Percentiles rank a stretch among this genome's conserved stretches.
phyloP scores from a whole-genome alignment of 139 green algal species.

The Zygnema circumcarinatum region DNA sequence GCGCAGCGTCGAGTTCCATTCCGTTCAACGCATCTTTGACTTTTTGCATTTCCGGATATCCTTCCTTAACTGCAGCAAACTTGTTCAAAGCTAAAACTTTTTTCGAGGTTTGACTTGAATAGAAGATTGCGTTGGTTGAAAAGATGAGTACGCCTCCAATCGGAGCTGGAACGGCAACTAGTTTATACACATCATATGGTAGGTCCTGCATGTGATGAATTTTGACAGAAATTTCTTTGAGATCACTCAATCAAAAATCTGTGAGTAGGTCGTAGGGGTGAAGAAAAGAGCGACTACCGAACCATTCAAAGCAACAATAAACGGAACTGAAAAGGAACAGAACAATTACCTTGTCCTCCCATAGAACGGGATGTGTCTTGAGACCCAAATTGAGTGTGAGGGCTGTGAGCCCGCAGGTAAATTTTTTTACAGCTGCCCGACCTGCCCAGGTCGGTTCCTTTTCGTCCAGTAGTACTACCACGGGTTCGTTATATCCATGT shows the following conservation, averaged over 20 bases:
- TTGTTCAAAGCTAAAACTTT: slow-evolving; percentile 67
- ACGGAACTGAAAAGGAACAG: too few species aligned
- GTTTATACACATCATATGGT: slow-evolving; percentile 74
- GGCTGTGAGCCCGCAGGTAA: slow-evolving; percentile 80
- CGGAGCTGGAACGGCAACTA: slow-evolving; percentile 73
- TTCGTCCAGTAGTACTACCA: slow-evolving; percentile 85
- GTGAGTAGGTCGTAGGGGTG: too few species aligned
- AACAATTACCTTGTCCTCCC: slow-evolving; percentile 55
- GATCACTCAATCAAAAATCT: too few species aligned
- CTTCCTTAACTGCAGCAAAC: neutral
- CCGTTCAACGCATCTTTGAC: neutral
- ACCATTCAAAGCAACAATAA: too few species aligned
- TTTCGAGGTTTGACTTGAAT: slow-evolving; percentile 75
- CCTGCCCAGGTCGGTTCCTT: slow-evolving; percentile 82
- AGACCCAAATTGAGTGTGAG: slow-evolving; percentile 79
- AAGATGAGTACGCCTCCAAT: slow-evolving; percentile 83
- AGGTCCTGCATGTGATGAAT: slow-evolving; percentile 66
- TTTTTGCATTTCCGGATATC: neutral
- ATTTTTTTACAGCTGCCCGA: slow-evolving; percentile 69
- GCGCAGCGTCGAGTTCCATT: slow-evolving; percentile 60
- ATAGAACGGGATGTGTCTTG: slow-evolving; percentile 82
- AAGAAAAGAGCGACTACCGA: too few species aligned
- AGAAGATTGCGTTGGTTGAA: slow-evolving; percentile 77
- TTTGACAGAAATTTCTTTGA: too few species aligned
- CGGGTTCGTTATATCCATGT: slow-evolving; percentile 86